These are phyloP conservation scores for Trichoderma sp. DNA, from an alignment of 2,329 filamentous ascomycete species.

Conservation along the genomic window DNA sequence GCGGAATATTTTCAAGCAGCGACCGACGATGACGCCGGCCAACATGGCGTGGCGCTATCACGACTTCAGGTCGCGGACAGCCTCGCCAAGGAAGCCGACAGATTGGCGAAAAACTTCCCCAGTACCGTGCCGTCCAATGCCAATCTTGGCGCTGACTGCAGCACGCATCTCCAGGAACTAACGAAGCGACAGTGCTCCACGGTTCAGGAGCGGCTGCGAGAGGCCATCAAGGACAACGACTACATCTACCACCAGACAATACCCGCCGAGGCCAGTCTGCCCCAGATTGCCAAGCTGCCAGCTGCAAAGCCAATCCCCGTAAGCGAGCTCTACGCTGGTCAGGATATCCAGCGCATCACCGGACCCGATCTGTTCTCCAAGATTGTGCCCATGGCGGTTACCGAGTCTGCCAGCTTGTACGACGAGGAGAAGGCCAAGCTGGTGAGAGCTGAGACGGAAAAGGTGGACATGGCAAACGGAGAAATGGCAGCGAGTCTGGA, in stretches of 20 bases:
- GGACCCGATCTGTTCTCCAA: conserved; percentile 96
- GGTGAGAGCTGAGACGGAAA: conserved; percentile 88
- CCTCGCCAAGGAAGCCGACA: conserved; percentile 75
- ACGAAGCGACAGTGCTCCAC: conserved; percentile 79
- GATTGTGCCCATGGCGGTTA: conserved; percentile 93
- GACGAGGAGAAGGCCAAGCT: conserved; percentile 98
- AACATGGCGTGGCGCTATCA: conserved; percentile 81
- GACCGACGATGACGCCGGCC: conserved; percentile 84
- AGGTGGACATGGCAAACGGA: conserved; percentile 87
- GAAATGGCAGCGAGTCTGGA: conserved; percentile 96
- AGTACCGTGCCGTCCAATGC: conserved; percentile 75
- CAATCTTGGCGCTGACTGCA: conserved; percentile 81
- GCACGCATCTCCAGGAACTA: conserved; percentile 71
- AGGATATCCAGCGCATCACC: conserved; percentile 95
- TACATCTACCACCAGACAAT: conserved; percentile 97
- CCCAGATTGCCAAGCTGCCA: conserved; percentile 83
- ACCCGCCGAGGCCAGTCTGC: conserved; percentile 78
- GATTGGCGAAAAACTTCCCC: conserved; percentile 77
- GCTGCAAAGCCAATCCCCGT: conserved; percentile 97
- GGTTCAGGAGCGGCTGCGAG: conserved; percentile 77
- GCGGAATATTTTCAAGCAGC: conserved; percentile 93
- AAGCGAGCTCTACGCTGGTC: conserved; percentile 92
- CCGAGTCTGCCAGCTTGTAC: conserved; percentile 93
- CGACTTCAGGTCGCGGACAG: conserved; percentile 79
- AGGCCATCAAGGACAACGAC: conserved; percentile 89